These are phyloP conservation scores for Neurospora sp. DNA, from an alignment of 495 filamentous ascomycete genomes.

Conservation along the genomic window DNA sequence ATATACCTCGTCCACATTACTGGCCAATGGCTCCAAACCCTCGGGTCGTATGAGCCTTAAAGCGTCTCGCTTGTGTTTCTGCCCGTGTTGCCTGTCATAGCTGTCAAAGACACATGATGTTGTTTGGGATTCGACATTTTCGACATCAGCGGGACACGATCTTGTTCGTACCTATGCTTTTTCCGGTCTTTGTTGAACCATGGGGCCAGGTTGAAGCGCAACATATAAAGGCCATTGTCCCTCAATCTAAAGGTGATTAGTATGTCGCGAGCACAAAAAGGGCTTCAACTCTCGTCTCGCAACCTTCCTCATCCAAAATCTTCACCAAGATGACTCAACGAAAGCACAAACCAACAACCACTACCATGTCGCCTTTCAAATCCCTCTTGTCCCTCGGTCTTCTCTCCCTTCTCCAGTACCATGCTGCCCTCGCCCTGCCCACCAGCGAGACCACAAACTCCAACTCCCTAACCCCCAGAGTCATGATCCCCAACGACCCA, in stretches of 20 bases:
- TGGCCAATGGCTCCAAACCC: not conserved
- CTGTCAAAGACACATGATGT: not conserved
- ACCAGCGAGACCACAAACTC: not conserved
- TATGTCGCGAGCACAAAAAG: not conserved
- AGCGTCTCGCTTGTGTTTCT: not conserved
- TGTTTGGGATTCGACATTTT: not conserved
- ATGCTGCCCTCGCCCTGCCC: not conserved
- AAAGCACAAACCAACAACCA: not conserved
- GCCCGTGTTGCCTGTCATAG: not conserved
- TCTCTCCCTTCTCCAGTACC: not conserved
- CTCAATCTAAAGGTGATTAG: not conserved
- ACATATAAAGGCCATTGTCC: not conserved
- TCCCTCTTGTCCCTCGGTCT: not conserved
- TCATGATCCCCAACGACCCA: not conserved
- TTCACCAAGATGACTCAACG: too few relatives aligned
- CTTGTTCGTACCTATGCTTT: not conserved
- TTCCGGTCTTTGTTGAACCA: not conserved
- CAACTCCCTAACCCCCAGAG: not conserved
- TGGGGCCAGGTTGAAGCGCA: not conserved
- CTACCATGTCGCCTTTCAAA: not conserved
- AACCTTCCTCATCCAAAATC: too few relatives aligned
- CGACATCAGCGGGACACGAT: not conserved
- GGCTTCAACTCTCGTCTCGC: not conserved
- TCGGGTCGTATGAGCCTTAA: not conserved
- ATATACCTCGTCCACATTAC: not conserved